phyloP scores from a whole-genome alignment of 345 rosid species.

The Noccaea bulbosa region DNA sequence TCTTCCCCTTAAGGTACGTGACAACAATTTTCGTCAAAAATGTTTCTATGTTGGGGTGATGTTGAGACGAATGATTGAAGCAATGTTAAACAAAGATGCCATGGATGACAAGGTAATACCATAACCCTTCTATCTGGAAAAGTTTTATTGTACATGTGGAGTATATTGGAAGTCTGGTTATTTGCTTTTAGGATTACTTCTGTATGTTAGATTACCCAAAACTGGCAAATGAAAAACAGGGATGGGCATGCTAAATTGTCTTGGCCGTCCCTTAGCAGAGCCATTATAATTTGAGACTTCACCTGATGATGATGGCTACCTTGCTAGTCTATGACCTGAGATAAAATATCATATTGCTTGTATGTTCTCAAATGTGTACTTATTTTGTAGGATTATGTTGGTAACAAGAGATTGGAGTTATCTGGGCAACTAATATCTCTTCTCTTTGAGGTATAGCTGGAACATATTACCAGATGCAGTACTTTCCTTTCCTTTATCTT shows the following conservation, averaged over 20 bases:
- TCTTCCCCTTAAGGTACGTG: conserved; percentile 53
- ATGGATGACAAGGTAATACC: conserved; percentile 92
- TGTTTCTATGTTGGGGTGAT: conserved; percentile 94
- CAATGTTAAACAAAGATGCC: conserved; percentile 90
- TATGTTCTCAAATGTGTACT: conserved; percentile 26
- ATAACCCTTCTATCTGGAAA: conserved; percentile 16
- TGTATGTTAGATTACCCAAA: conserved; percentile 27
- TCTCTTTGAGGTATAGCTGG: conserved; percentile 77
- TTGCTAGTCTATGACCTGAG: conserved; percentile 19
- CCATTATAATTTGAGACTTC: background rate
- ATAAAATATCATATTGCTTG: conserved; percentile 9
- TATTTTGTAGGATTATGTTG: conserved; percentile 82
- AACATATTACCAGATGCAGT: conserved; percentile 22
- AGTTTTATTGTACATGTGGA: background rate
- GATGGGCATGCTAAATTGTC: conserved; percentile 20
- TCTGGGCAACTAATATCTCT: conserved; percentile 92
- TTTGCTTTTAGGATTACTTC: conserved; percentile 17
- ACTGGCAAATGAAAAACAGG: background rate
- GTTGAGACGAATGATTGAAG: conserved; percentile 95
- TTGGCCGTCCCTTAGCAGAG: conserved; percentile 9
- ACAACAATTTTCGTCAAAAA: conserved; percentile 78
- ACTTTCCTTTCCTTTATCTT: conserved; percentile 22
- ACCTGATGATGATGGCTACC: conserved; percentile 21
- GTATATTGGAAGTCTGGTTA: conserved; percentile 15
- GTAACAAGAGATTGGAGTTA: conserved; percentile 92